Evolutionary conservation across 805 yeast species (phyloP).

Genomic region (Candida morakotiae): DNA sequence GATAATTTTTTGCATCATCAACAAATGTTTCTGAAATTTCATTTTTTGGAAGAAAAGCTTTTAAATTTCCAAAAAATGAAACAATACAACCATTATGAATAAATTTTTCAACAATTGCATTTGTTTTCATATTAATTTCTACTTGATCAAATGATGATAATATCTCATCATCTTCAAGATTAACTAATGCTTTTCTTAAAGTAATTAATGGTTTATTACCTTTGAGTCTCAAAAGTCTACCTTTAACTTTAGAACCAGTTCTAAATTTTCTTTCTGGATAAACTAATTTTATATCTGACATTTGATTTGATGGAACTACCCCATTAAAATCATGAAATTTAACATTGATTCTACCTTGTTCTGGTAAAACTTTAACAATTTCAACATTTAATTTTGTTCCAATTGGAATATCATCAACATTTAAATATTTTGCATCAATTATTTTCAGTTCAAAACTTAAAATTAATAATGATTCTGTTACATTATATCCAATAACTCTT

Average conservation of each 20-base stretch:
- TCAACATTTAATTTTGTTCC: constrained; percentile 62
- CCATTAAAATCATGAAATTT: constrained; percentile 68
- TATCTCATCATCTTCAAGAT: constrained; percentile 53
- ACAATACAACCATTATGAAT: constrained; percentile 77
- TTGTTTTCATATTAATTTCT: constrained; percentile 46
- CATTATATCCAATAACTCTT: constrained; percentile 69
- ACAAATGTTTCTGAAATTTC: constrained; percentile 92
- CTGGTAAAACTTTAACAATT: constrained; percentile 52
- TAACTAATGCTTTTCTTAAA: constrained; percentile 78
- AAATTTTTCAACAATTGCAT: constrained; percentile 72
- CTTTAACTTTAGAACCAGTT: constrained; percentile 76
- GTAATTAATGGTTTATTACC: constrained; percentile 57
- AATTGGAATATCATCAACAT: constrained; percentile 66
- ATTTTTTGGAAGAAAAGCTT: constrained; percentile 78
- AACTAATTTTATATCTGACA: constrained; percentile 77
- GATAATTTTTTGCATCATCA: constrained; percentile 68
- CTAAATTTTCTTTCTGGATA: constrained; percentile 93
- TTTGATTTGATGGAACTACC: constrained; percentile 66
- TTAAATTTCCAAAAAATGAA: constrained; percentile 73
- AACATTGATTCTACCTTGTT: constrained; percentile 60
- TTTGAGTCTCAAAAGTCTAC: constrained; percentile 57
- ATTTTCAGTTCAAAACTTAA: constrained; percentile 67
- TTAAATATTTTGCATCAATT: constrained; percentile 61
- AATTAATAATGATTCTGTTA: constrained; percentile 60
- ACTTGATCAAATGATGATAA: constrained; percentile 37